Conservation (phyloP, 441 rosid genomes). For the Croton laevigatus region DNA sequence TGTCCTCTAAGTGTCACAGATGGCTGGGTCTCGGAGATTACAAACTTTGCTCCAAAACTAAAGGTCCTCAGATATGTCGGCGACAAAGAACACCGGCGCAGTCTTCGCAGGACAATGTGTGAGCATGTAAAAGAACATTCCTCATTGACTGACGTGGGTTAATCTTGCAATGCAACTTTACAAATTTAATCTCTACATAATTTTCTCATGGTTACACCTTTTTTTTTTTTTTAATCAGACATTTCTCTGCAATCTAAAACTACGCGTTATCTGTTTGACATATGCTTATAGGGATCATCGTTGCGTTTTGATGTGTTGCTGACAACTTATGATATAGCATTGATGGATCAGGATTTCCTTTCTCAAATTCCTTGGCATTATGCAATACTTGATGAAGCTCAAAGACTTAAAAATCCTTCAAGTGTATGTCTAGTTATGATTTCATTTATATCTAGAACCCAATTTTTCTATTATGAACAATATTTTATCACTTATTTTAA, state of each 20-base stretch:
- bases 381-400: constrained; percentile 86
- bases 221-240: neutral
- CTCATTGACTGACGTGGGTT: constrained; percentile 41
- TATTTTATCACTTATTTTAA: neutral
- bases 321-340: constrained; percentile 76
- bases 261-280: constrained; percentile 4
- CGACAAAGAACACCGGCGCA: constrained; percentile 56
- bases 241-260: neutral
- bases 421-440: constrained; percentile 55
- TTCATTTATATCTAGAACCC: neutral
- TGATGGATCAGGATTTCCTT: constrained; percentile 80
- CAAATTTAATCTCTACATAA: neutral
- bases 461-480: neutral
- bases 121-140: constrained; percentile 40
- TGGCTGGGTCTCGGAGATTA: constrained; percentile 80
- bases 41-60: constrained; percentile 63
- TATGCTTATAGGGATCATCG: constrained; percentile 41
- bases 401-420: constrained; percentile 87
- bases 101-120: constrained; percentile 47
- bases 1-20: constrained; percentile 89
- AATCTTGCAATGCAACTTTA: neutral
- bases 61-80: constrained; percentile 75
- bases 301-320: constrained; percentile 72
- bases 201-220: neutral
- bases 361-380: constrained; percentile 82